Conservation (phyloP, 352 stramenopile genomes). For the Aphanomyces invadans region DNA sequence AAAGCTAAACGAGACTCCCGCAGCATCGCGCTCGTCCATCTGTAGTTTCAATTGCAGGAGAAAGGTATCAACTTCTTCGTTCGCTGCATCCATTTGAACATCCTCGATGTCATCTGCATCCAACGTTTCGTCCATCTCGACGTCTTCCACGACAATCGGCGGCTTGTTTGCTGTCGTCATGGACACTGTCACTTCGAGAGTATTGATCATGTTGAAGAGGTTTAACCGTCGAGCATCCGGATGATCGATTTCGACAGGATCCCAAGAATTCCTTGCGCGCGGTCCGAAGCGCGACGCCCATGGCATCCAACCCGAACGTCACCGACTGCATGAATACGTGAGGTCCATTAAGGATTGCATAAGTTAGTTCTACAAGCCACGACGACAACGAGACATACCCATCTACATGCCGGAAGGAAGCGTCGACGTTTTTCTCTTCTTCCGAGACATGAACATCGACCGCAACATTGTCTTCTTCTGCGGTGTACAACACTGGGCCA, state of each 20-base stretch:
- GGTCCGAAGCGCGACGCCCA: too few species aligned
- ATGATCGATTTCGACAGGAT: not conserved
- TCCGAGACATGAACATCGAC: not conserved
- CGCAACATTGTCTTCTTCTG: not conserved
- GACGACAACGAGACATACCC: not conserved
- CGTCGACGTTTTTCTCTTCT: not conserved
- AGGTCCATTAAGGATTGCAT: too few species aligned
- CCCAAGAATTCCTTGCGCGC: too few species aligned
- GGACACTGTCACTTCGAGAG: too few species aligned
- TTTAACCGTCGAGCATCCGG: too few species aligned
- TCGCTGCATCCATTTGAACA: not conserved
- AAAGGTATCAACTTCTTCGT: conserved; percentile 6
- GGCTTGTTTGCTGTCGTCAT: too few species aligned
- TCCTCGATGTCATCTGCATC: not conserved
- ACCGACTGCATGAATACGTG: too few species aligned
- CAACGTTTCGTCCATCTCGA: conserved; percentile 1
- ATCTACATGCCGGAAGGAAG: not conserved
- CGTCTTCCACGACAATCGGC: conserved; percentile 18
- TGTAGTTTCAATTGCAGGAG: conserved; percentile 17
- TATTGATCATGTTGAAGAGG: too few species aligned
- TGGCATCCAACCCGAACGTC: too few species aligned
- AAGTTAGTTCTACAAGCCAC: not conserved
- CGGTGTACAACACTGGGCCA: not conserved
- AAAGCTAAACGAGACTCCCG: not conserved
- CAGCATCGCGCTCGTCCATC: conserved; percentile 4